These are phyloP conservation scores for Themeda triandra DNA, from an alignment of 176 grass and related monocot genomes.

Conservation along the genomic window DNA sequence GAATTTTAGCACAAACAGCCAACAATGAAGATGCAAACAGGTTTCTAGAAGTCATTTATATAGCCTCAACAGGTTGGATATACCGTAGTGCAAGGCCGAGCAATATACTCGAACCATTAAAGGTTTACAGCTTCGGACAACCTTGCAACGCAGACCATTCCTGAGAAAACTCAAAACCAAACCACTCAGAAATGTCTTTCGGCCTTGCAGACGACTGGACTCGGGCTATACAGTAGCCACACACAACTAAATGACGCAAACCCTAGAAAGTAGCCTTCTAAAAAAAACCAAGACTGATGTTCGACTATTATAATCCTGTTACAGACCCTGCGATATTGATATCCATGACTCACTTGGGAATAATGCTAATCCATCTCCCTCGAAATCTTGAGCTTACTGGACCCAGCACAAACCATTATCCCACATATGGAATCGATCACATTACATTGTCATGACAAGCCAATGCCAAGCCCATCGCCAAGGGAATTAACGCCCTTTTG, in stretches of 20 bases:
- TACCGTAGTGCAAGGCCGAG: neutral
- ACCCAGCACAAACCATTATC: constrained; percentile 26
- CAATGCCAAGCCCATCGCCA: neutral
- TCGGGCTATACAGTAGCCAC: constrained; percentile 44
- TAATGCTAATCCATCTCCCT: neutral
- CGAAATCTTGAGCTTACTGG: constrained; percentile 34
- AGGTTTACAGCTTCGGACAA: constrained; percentile 9
- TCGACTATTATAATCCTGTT: constrained; percentile 33
- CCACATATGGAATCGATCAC: constrained; percentile 11
- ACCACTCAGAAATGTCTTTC: constrained; percentile 38
- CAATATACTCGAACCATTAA: neutral
- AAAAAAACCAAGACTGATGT: constrained; percentile 5
- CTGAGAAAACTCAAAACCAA: constrained; percentile 37
- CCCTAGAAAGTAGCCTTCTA: constrained; percentile 39
- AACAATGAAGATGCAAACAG: neutral
- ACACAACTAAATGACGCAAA: constrained; percentile 34
- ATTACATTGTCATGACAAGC: neutral
- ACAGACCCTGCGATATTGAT: constrained; percentile 25
- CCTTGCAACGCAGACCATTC: constrained; percentile 30
- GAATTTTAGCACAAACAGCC: neutral
- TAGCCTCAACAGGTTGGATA: neutral
- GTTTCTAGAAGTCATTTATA: neutral
- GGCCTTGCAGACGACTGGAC: constrained; percentile 20
- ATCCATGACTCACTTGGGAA: neutral
- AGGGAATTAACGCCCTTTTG: neutral